Evolutionary conservation across 495 filamentous ascomycete genomes (phyloP).

Genomic region (Aspergillus steynii): DNA sequence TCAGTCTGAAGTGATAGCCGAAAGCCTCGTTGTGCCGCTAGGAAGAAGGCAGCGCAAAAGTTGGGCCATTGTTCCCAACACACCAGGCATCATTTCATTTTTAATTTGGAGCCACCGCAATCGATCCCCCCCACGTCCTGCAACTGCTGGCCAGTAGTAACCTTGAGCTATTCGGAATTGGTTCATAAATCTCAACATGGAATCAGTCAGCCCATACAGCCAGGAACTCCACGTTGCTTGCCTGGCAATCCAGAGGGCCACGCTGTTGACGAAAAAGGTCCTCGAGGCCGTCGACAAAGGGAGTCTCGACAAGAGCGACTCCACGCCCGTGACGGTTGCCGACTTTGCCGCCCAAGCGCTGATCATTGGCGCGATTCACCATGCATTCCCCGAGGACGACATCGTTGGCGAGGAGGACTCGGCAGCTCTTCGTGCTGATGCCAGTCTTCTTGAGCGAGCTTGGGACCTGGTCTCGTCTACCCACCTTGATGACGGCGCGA

Average conservation of each 20-base stretch:
- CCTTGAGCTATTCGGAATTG: not conserved
- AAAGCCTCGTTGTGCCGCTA: not conserved
- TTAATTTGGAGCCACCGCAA: too few relatives aligned
- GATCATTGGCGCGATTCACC: slow-evolving; percentile 55
- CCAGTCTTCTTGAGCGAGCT: slow-evolving; percentile 50
- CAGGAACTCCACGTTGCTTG: slow-evolving; percentile 52
- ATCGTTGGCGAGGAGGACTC: slow-evolving; percentile 66
- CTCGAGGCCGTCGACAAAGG: slow-evolving; percentile 49
- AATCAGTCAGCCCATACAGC: slow-evolving; percentile 31
- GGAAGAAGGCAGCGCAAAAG: not conserved
- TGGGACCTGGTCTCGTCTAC: slow-evolving; percentile 48
- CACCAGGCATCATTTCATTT: not conserved
- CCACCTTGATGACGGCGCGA: slow-evolving; percentile 40
- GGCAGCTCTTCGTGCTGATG: slow-evolving; percentile 50
- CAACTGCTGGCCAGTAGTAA: not conserved
- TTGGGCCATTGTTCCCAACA: not conserved
- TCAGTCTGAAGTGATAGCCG: not conserved
- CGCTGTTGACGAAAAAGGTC: slow-evolving; percentile 53
- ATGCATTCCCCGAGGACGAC: slow-evolving; percentile 54
- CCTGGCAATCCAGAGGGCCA: slow-evolving; percentile 54
- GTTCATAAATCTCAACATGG: slow-evolving; percentile 11
- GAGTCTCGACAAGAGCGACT: slow-evolving; percentile 57
- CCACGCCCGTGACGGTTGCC: slow-evolving; percentile 64
- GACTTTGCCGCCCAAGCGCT: slow-evolving; percentile 68
- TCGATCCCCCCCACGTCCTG: not conserved